Evolutionary conservation across 140 eudicot species (phyloP), one percentile per base, ranked within the genome.

Genomic region (Flaveria floridana): DNA sequence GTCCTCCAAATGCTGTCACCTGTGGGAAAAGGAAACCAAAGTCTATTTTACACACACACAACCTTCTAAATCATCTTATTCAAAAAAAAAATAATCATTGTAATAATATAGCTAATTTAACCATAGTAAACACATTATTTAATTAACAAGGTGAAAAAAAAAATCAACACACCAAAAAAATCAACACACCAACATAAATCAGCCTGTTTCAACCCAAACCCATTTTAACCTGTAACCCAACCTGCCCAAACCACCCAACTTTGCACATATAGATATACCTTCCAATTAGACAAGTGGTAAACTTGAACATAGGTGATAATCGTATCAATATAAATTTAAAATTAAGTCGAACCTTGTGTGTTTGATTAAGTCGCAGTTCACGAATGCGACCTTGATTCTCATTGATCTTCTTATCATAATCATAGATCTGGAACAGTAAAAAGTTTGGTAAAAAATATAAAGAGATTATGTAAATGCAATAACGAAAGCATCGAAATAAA

Each of bases 1-100:
- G 59, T n/a, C 97, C 97, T 72, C 98, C 98, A 82, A 93, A 93
- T 68, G 94, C 96, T 28, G 98, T 90, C 44, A 93, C 96, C 98
- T 93, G 81, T 51, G 50, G 30, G 23, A 59, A 57, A 70, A 65
- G 55, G 1, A 37, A 25, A 41, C 11, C 53, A 39, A 2, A 71
- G 23, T 56, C 51, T 70, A 26, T 15, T 14, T 26, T 5, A 1
- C 28, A 26, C 6, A 7, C 34, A 9, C 20, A 23, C 28, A 65
- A 37, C 70, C 48, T 65, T 65, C 70, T 30, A 37, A 34, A 34
- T 30, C 37, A 12, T 65, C 7, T 65, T 65, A 65, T 16, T 65
- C 50, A 65, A 34, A 65, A 23, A 64, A n/a, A 10, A 65, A 23
- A 65, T 34, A 15, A 30, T 16, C 37, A 62, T 25, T n/a, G 25